phyloP scores from a whole-genome alignment of 257 asterid species.

The Nicotiana sylvestris region DNA sequence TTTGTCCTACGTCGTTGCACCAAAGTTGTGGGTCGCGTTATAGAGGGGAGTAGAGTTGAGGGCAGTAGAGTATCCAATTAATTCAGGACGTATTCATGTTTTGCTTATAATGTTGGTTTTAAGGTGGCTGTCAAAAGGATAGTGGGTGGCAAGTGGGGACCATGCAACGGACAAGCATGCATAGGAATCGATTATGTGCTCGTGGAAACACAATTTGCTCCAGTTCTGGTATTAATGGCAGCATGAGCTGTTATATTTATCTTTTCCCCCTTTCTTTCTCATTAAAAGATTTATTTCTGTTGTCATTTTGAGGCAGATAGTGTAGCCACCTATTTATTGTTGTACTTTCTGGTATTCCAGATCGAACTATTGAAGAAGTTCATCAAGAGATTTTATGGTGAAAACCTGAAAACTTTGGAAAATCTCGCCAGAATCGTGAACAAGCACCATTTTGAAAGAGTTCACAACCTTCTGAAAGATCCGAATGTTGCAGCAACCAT shows the following conservation, averaged over 20 bases:
- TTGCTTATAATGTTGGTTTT: conserved; percentile 17
- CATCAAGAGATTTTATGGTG: conserved; percentile 63
- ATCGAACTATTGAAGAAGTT: conserved; percentile 59
- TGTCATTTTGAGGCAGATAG: neutral
- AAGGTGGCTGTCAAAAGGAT: conserved; percentile 81
- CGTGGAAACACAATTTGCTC: conserved; percentile 52
- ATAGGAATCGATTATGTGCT: conserved; percentile 80
- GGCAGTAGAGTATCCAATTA: neutral
- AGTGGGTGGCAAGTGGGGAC: conserved; percentile 86
- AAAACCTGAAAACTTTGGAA: conserved; percentile 43
- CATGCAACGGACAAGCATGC: conserved; percentile 98
- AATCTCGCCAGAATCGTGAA: conserved; percentile 70
- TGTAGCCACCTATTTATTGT: neutral
- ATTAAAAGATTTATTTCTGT: neutral
- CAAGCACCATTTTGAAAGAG: conserved; percentile 66
- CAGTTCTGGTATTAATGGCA: conserved; percentile 46
- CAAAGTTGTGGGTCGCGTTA: neutral
- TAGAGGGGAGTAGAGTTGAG: neutral
- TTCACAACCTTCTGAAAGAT: conserved; percentile 60
- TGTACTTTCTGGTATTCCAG: conserved; percentile 27
- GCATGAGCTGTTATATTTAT: neutral
- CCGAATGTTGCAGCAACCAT: conserved; percentile 58
- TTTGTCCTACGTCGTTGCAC: neutral
- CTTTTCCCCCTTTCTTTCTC: neutral
- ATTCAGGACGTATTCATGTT: conserved; percentile 6